Evolutionary conservation across 202 grass and related monocot genomes (phyloP), one percentile per base, ranked within the genome.

Genomic region (Musa balbisiana): DNA sequence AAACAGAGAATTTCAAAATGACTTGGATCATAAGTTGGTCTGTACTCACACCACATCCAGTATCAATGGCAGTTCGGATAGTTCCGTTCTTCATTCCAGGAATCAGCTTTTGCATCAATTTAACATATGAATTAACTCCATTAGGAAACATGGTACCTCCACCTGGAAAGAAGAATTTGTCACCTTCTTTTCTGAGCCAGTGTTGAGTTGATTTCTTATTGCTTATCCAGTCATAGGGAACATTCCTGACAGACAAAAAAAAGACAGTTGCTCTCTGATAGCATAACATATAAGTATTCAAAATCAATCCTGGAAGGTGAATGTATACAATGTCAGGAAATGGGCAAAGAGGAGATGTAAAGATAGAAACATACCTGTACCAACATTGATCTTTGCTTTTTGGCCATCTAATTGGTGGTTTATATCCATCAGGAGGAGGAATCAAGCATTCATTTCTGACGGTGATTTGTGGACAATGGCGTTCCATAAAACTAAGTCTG

Each of bases 111-210:
- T 76, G 73, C 93, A 97, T 97, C 51, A 79, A 80, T 76, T 93
- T 84, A 9, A 84, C 84, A 87, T 97, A 97, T 2, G 73, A 82
- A 71, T 80, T 67, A 19, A 97, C 93, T 72, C 93, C 90, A 76
- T 97, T 97, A 22, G 93, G 93, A 89, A 97, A 97, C 93, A 97
- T 97, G 84, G 93, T 97, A 51, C 93, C 93, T 24, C 93, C 93
- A 58, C 93, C 93, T 10, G 93, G 93, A 84, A 97, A 97, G 26
- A 82, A 67, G 83, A 97, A 97, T 52, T 74, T 87, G 55, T 93
- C 93, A 24, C 93, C 93, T 12, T 97, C 90, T 83, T 97, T 97
- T 58, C 53, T 79, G 13, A 97, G 80, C 93, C 93, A 97, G 84
- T 97, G 93, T 79, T 97, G 93, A 85, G 93, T 97, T 0, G 93